Base-by-base conservation (phyloP, 2,329 filamentous ascomycete genomes). In the Triangularia setosa region DNA sequence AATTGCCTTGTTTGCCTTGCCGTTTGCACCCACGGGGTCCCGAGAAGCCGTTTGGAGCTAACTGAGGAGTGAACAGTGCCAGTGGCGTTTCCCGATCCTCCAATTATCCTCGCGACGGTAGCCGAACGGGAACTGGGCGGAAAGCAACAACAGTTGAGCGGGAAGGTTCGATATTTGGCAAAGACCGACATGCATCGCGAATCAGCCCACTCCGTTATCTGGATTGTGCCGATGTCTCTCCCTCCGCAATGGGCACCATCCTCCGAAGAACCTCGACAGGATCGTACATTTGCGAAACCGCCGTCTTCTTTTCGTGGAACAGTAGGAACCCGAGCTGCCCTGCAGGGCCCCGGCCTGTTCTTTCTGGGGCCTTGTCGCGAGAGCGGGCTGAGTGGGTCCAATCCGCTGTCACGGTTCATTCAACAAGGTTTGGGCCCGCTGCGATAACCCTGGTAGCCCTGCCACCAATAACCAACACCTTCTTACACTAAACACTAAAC, bases 281-380 rank as follows among this genome's bases (percentile, higher is more conserved):
- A 16, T 59, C 57, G 23, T 44, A 44, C 40, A 59, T 59, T 59
- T 48, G n/a, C 58, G 40, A 60, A 52, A 53, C 40, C 58, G 35
- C 58, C 40, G 58, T 53, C 40, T 18, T 16, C 30, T 59, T 55
- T 55, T 18, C 33, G 40, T 60, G 35, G 23, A 27, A 60, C 58
- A 53, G n/a, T 60, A 24, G 58, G 35, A 60, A 60, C 40, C 58
- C 27, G 58, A 8, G 24, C 23, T 14, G 18, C 24, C 35, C 58
- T 60, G 58, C 58, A 60, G 48, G 58, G 40, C 8, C 58, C 58
- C 58, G 35, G 30, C 18, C 23, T 44, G 30, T 48, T 33, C 14
- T 21, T 44, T 48, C 11, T 18, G n/a, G 40, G 40, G 40, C n/a
- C 8, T 40, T 40, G 35, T 40, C 35, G 16, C 35, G 16, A 40